Base-by-base conservation (phyloP, 768 basidiomycete genomes). In the Kwoniella mangroviensis region DNA sequence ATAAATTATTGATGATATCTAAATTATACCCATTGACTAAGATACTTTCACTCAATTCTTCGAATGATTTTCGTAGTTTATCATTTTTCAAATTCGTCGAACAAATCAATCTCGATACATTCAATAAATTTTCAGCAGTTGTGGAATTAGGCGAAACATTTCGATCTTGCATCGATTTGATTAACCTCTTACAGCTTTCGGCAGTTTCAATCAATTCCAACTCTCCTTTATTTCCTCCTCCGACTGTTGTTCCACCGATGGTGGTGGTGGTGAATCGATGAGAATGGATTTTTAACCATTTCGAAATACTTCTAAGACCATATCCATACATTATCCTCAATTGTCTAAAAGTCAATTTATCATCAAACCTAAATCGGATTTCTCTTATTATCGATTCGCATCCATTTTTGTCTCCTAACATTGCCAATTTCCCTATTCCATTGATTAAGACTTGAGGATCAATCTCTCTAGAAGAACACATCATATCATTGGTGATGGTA, bases 331-430 rank as follows among this genome's bases (percentile, higher is more conserved):
- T 69, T 7, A 28, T 53, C 42, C 62, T 17, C 22, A 69, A 51
- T 24, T 62, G 68, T 34, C 51, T 53, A 12, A 17, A 56, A 1
- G 45, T 63, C 41, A 69, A 17, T 26, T 56, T 54, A 45, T 54
- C 67, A 11, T 69, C 68, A 21, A 63, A 69, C 43, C 68, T 51
- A 57, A 63, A 42, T 49, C 54, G 13, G 28, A 69, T 59, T 34
- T 69, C 68, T 22, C 51, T 52, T 41, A 69, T 69, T 63, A 69
- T 69, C 45, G 61, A 63, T 56, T 69, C 68, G 42, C 68, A 69
- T 15, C 68, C 68, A 19, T 41, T 40, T 45, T 59, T 63, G 40
- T 69, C 63, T 10, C 68, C 68, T 5, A 69, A 28, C 24, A 63
- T 49, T 5, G 68, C 68, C 40, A 69, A 28, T 43, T 69, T 69